These are phyloP conservation scores for Colletotrichum sp. DNA, from an alignment of 2,329 filamentous ascomycete genomes.

Conservation along the genomic window DNA sequence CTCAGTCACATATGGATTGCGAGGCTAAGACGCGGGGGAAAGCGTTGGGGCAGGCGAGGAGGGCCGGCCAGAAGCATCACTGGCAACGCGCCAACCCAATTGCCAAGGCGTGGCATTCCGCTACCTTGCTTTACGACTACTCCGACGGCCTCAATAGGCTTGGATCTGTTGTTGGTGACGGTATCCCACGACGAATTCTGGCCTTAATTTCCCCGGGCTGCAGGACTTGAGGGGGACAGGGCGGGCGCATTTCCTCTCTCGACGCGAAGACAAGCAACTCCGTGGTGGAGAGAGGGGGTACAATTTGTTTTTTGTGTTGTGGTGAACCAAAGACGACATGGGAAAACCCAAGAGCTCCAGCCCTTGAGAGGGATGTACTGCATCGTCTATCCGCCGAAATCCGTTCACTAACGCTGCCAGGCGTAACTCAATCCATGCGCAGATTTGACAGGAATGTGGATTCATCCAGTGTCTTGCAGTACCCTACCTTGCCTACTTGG, in stretches of 20 bases:
- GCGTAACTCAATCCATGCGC: neutral
- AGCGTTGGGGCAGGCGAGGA: neutral
- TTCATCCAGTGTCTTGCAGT: neutral
- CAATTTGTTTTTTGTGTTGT: neutral
- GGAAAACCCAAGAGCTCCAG: neutral
- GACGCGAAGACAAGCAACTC: neutral
- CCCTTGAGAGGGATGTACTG: neutral
- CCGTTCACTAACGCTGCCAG: neutral
- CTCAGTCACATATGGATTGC: neutral
- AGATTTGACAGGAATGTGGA: neutral
- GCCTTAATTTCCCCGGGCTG: neutral
- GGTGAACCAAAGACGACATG: neutral
- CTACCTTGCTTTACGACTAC: constrained; percentile 8
- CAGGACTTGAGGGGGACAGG: neutral
- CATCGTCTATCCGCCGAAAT: neutral
- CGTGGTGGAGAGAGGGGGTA: neutral
- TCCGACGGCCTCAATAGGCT: neutral
- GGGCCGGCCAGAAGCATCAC: neutral
- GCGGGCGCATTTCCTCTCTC: neutral
- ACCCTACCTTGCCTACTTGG: neutral
- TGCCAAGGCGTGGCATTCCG: constrained; percentile 14
- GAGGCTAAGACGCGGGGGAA: neutral
- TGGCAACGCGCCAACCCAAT: neutral
- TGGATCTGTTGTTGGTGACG: constrained; percentile 6
- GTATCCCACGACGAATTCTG: neutral